A percentile compares a stretch with the other conserved stretches of the same genome.
Evolutionary conservation across 163 green algal species (phyloP).

Genomic region (Picocystis sp.): DNA sequence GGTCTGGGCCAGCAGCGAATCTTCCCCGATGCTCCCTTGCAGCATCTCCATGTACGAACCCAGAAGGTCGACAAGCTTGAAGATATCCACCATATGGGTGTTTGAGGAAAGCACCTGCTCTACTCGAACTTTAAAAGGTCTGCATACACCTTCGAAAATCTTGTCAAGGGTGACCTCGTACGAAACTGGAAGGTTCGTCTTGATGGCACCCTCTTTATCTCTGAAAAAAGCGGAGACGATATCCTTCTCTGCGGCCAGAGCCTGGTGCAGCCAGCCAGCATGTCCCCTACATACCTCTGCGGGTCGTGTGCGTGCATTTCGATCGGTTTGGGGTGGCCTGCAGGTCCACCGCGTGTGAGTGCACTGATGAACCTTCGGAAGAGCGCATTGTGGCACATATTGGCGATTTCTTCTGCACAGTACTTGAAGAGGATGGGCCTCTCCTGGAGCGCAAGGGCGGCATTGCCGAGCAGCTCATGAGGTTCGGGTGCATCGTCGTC

Average conservation of each 20-base stretch:
- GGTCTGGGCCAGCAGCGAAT: conserved; percentile 20
- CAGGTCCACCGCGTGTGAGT: conserved; percentile 60
- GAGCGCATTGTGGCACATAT: conserved; percentile 71
- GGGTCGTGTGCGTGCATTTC: conserved; percentile 93
- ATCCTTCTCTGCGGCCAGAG: conserved; percentile 6
- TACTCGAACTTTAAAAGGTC: conserved; percentile 53
- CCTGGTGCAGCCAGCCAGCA: conserved; percentile 91
- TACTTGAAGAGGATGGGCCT: conserved; percentile 78
- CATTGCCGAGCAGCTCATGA: conserved; percentile 39
- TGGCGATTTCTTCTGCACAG: conserved; percentile 70
- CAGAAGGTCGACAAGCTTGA: conserved; percentile 70
- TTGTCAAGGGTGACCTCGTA: conserved; percentile 46
- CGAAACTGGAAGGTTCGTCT: conserved; percentile 5
- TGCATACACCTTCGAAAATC: conserved; percentile 84
- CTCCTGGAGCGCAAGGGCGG: conserved; percentile 47
- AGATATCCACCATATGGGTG: conserved; percentile 59
- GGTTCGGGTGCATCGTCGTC: conserved; percentile 72
- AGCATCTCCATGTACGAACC: conserved; percentile 72
- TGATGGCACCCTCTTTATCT: too few species aligned
- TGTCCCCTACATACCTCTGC: conserved; percentile 66
- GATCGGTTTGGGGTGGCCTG: conserved; percentile 73
- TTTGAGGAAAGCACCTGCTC: conserved; percentile 82
- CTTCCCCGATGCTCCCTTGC: conserved; percentile 32
- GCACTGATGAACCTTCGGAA: conserved; percentile 83
- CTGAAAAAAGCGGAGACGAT: not conserved